Evolutionary conservation across 83 land plant genomes (phyloP).

Genomic region (Picea mariana): DNA sequence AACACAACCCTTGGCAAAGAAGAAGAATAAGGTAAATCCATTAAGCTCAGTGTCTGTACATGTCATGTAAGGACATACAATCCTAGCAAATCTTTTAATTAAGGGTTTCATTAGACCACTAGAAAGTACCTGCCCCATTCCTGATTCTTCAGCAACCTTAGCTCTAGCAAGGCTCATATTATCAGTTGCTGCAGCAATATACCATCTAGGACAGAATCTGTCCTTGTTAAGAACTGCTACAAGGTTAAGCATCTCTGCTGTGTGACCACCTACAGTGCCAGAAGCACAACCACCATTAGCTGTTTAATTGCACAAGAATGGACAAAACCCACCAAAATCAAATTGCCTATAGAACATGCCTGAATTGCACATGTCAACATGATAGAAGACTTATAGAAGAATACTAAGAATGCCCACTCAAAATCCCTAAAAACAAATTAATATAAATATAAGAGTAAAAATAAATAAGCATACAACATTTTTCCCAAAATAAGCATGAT

Average conservation of each 20-base stretch:
- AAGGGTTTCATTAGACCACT: neutral
- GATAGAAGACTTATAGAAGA: neutral
- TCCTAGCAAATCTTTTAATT: neutral
- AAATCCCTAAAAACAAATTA: neutral
- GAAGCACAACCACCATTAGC: neutral
- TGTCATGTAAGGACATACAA: neutral
- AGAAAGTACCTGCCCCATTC: slow-evolving; percentile 24
- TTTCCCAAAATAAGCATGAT: neutral
- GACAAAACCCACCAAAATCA: neutral
- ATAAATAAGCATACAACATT: neutral
- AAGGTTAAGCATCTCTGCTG: slow-evolving; percentile 92
- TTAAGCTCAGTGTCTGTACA: neutral
- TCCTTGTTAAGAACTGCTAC: slow-evolving; percentile 58
- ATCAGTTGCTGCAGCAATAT: slow-evolving; percentile 88
- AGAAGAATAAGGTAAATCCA: neutral
- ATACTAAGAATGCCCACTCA: neutral
- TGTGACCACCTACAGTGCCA: slow-evolving; percentile 77
- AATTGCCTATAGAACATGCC: neutral
- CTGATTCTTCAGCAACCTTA: slow-evolving; percentile 46
- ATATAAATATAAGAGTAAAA: neutral
- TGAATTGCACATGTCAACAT: neutral
- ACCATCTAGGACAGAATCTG: slow-evolving; percentile 68
- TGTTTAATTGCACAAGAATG: neutral
- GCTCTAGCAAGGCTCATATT: slow-evolving; percentile 90
- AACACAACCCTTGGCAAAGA: neutral